Conservation (phyloP, 257 asterid species). For the Euphrasia confusa region DNA sequence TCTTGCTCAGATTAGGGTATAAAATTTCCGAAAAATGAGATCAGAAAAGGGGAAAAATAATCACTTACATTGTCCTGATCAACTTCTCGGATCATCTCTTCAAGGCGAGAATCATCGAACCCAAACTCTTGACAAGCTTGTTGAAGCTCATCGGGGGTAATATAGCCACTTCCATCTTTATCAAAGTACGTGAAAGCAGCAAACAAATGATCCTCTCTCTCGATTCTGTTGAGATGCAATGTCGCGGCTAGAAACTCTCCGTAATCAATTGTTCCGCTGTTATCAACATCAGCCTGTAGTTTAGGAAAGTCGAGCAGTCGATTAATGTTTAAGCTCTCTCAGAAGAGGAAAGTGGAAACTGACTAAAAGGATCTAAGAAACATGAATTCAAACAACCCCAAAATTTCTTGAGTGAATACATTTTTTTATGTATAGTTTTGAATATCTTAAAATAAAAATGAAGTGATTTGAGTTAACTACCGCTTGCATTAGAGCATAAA, state of each 20-base stretch:
- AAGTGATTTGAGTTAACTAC: conserved; percentile 35
- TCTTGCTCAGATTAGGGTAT: too few species aligned
- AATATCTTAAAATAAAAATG: too few species aligned
- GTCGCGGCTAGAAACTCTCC: conserved; percentile 92
- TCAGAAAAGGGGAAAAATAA: neutral
- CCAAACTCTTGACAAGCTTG: conserved; percentile 6
- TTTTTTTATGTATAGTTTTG: too few species aligned
- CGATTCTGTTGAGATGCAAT: conserved; percentile 73
- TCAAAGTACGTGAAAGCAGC: conserved; percentile 90
- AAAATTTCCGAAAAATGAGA: too few species aligned
- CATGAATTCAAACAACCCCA: too few species aligned
- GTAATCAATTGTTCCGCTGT: conserved; percentile 84
- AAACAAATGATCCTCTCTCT: conserved; percentile 76
- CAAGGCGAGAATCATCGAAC: conserved; percentile 6
- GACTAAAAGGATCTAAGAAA: too few species aligned
- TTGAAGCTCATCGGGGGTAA: conserved; percentile 37
- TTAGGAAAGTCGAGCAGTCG: conserved; percentile 16
- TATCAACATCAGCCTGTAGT: conserved; percentile 85
- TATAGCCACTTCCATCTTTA: conserved; percentile 86
- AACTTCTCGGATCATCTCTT: conserved; percentile 14
- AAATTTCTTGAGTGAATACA: too few species aligned
- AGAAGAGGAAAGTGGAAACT: too few species aligned
- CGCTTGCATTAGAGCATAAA: conserved; percentile 92
- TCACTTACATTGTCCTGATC: conserved; percentile 12
- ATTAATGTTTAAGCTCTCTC: too few species aligned